Conservation (phyloP, 768 basidiomycete species). For the Boletus eberwhitei region DNA sequence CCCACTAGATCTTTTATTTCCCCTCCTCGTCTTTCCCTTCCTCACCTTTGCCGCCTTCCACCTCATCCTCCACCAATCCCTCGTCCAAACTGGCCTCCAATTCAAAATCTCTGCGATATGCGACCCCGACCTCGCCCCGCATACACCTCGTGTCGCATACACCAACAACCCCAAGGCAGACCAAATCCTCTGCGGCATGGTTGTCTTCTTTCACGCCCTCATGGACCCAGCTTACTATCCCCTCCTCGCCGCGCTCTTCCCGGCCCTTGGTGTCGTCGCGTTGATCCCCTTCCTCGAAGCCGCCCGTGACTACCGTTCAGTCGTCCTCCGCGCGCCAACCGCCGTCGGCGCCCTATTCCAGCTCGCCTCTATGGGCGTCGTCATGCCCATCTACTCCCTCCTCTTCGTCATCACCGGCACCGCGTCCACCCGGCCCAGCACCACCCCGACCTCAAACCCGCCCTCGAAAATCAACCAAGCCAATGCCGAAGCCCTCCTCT, state of each 20-base stretch:
- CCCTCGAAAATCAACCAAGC: constrained; percentile 38
- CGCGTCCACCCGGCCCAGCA: constrained; percentile 6
- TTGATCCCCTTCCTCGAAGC: constrained; percentile 47
- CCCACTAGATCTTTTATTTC: constrained; percentile 13
- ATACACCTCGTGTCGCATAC: constrained; percentile 39
- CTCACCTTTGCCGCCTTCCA: constrained; percentile 9
- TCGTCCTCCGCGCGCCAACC: constrained; percentile 40
- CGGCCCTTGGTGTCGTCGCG: constrained; percentile 15
- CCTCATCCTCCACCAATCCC: constrained; percentile 12
- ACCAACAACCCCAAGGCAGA: constrained; percentile 39
- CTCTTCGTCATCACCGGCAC: constrained; percentile 41
- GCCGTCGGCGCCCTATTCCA: constrained; percentile 42
- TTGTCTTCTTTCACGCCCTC: constrained; percentile 44
- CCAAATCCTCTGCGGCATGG: constrained; percentile 39
- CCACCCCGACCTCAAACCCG: not conserved
- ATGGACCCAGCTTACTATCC: constrained; percentile 17
- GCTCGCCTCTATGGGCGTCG: constrained; percentile 39
- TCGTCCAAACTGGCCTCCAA: constrained; percentile 11
- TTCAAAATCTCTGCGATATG: constrained; percentile 34
- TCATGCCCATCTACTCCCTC: constrained; percentile 48
- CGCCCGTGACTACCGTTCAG: constrained; percentile 35
- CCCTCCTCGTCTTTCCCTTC: constrained; percentile 19
- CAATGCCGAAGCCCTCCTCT: constrained; percentile 52
- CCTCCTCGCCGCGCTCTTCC: constrained; percentile 14
- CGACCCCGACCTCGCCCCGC: constrained; percentile 8